Evolutionary conservation across 306 rosid species (phyloP), one percentile per base, ranked within the genome.

Genomic region (Betula pendula): DNA sequence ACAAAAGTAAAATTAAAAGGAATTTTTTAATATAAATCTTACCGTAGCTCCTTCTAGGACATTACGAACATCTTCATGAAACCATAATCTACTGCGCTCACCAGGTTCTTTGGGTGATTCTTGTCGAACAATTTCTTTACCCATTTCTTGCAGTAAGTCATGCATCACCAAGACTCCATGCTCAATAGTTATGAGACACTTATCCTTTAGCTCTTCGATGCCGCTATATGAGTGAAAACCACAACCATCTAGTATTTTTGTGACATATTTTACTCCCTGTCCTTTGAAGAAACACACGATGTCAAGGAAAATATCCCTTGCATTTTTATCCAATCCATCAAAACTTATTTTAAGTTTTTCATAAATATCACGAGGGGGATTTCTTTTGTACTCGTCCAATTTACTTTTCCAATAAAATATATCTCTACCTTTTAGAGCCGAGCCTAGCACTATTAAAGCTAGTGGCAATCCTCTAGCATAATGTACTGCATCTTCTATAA

Each of bases 111-210:
- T 62, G 42, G 81, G 79, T 3, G 82, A 62, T 19, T 78, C 73
- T 66, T 20, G 33, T 45, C 76, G 63, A 74, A 77, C 84, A 53
- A 83, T 79, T 62, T 81, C 74, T 59, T 45, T 51, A 1, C 88
- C 92, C 45, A 88, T 52, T 68, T 83, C 63, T 63, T 86, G 85
- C 5, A 83, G 16, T 47, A 81, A 82, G 63, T 83, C 80, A 72
- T 83, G 93, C 90, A 86, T 82, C 56, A 33, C 38, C 38, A 33
- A 33, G 2, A 33, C 38, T n/a, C n/a, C n/a, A n/a, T n/a, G 4
- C 19, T 6, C 40, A 35, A 35, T 35, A 35, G 40, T 35, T 35
- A 35, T 35, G 6, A 35, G 6, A 35, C 40, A 4, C 40, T 4
- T 35, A 4, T 78, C 77, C 4, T 3, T 2, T n/a, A 84, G 81